These are phyloP conservation scores for Cardiospermum halicacabum DNA, from an alignment of 345 rosid species.

Conservation along the genomic window DNA sequence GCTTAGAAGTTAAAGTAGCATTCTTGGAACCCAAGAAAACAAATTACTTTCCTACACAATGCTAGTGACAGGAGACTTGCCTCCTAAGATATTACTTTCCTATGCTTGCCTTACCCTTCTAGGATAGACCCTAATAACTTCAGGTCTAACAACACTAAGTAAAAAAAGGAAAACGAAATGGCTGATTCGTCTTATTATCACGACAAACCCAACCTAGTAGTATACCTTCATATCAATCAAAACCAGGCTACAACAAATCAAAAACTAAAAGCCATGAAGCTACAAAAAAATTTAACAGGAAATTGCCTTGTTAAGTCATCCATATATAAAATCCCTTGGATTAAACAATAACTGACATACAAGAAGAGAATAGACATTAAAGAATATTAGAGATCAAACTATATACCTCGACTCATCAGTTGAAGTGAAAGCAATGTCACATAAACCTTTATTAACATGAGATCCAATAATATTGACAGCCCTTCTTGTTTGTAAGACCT, in stretches of 20 bases:
- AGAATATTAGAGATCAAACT: background rate
- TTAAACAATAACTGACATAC: background rate
- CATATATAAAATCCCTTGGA: no score
- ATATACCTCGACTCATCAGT: constrained; percentile 62
- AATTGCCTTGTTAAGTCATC: background rate
- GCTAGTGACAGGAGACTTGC: no score
- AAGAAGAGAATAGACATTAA: background rate
- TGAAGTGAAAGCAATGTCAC: constrained; percentile 59
- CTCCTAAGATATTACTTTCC: no score
- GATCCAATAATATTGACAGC: constrained; percentile 50
- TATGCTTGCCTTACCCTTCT: no score
- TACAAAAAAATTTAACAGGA: background rate
- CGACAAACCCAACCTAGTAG: background rate
- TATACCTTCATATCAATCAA: background rate
- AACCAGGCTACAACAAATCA: background rate
- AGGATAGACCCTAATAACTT: no score
- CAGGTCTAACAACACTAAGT: background rate
- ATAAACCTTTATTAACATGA: constrained; percentile 44
- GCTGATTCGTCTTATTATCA: background rate
- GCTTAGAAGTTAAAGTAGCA: no score
- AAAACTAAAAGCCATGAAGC: background rate
- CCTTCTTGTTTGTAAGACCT: constrained; percentile 59
- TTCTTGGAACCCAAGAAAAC: no score
- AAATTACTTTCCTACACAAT: no score
- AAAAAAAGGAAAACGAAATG: background rate